Base-by-base conservation (phyloP, 2,329 filamentous ascomycete species). In the Penicillium polonicum region DNA sequence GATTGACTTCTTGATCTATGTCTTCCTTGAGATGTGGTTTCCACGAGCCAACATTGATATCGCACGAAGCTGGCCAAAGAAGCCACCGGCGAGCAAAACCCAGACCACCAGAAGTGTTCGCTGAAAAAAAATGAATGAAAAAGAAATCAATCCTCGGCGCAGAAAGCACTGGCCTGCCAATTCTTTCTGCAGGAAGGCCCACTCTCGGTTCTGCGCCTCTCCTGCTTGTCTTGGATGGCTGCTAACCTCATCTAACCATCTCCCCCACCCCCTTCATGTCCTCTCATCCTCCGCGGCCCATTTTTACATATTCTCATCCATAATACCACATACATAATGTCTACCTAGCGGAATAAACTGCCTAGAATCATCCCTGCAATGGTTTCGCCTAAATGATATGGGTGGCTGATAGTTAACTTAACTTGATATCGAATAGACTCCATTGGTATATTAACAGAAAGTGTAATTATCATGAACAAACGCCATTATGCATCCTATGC, bases 11-110 rank as follows among this genome's bases (percentile, higher is more conserved):
- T 77, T 99, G 48, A 83, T 99, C 52, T 96, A 92, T 68, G 81
- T 97, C 48, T 85, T 96, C 48, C 80, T 97, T 52, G 94, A 99
- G 74, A 85, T 95, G 75, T 89, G 86, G 79, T 92, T 90, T 61
- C 94, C 94, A 0, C 82, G 92, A 57, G 87, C 89, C 38, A 84
- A 86, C 42, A 97, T 99, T 62, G 94, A 99, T 68, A 86, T 94
- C 58, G 92, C 91, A 48, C 87, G 88, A 48, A 90, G 93, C 66
- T 99, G 94, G 94, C 94, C 94, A 2, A 87, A 89, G 69, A 97
- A 97, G 71, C 65, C 52, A 33, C 52, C 56, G 7, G 58, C 64
- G 25, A 60, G 51, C 12, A 64, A 65, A 41, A 21, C 52, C 44
- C 43, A 9, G 41, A 38, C 29, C 6, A 27, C 17, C 21, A n/a